Evolutionary conservation across 352 stramenopile species (phyloP).

Genomic region (Phytophthora sp.): DNA sequence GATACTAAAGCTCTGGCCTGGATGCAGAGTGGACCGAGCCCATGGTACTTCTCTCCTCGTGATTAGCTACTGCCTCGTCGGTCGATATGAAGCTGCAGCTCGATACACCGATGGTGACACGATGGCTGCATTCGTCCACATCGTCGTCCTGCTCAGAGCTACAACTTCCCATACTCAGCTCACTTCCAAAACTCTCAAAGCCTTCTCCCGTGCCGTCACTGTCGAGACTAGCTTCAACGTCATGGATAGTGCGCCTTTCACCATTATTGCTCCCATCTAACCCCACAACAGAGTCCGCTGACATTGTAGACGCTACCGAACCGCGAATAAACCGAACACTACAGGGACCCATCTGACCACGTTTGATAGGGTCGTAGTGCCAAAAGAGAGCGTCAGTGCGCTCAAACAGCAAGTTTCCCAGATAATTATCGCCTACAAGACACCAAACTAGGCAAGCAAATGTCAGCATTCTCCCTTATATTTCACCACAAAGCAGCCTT

Average conservation of each 20-base stretch:
- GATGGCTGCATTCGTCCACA: slow-evolving; percentile 19
- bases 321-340: slow-evolving; percentile 36
- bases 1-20: slow-evolving; percentile 22
- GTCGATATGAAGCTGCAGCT: slow-evolving; percentile 24
- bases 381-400: slow-evolving; percentile 48
- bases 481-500: neutral
- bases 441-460: slow-evolving; percentile 46
- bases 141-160: slow-evolving; percentile 5
- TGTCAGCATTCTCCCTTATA: neutral
- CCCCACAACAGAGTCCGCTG: slow-evolving; percentile 26
- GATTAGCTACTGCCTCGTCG: slow-evolving; percentile 1
- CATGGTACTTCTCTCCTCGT: slow-evolving; percentile 13
- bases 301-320: slow-evolving; percentile 33
- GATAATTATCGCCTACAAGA: slow-evolving; percentile 49
- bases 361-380: slow-evolving; percentile 48
- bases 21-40: slow-evolving; percentile 27
- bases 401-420: slow-evolving; percentile 48
- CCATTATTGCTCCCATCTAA: slow-evolving; percentile 25
- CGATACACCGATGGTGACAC: slow-evolving; percentile 15
- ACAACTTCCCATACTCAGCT: slow-evolving; percentile 27
- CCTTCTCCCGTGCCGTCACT: slow-evolving; percentile 20
- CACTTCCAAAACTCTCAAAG: slow-evolving; percentile 16
- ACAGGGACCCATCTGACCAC: slow-evolving; percentile 24
- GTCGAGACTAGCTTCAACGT: slow-evolving; percentile 21
- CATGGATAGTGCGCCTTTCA: neutral